Evolutionary conservation across 495 filamentous ascomycete species (phyloP), one percentile per base, ranked within the genome.

Genomic region (Penicillium samsonianum): DNA sequence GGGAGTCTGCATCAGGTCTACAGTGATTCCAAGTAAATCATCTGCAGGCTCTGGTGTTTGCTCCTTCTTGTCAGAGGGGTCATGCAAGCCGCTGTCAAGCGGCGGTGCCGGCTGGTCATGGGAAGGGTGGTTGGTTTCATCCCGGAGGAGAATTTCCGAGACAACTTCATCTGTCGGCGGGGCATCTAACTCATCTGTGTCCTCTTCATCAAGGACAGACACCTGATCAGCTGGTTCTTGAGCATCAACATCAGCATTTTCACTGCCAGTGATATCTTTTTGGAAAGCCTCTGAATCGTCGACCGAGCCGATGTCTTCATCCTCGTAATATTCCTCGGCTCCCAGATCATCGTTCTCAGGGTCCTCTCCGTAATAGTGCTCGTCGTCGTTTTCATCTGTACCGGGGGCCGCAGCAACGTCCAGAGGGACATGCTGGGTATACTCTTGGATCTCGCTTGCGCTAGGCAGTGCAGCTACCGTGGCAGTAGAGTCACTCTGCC

Each of bases 11-110:
- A 73, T 56, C n/a, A 71, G 23, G 30, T 75, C 70, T 43, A 72
- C 71, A 44, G 64, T 60, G 38, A 67, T 64, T 48, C 58, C 70
- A 49, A 76, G 61, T 28, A 73, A 52, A 53, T 74, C 65, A 64
- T 73, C 58, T 45, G 63, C 63, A 23, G 65, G 63, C 12, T 70
- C 63, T 25, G 62, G 59, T 14, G 63, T 57, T 43, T 54, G 53
- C 35, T 63, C 52, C 7, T 60, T 60, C 30, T 35, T 58, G 8
- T 35, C 50, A 40, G 58, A n/a, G 33, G 52, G 28, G 22, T 62
- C 55, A 23, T 58, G 45, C 6, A 53, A 47, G 14, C 25, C 46
- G 45, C 47, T 52, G 14, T 68, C 54, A 44, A 65, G 49, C 1
- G 55, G 60, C 1, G 60, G 48, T 20, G 65, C 62, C 9, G 57